These are phyloP conservation scores for Beauveria caledonica DNA, from an alignment of 2,329 filamentous ascomycete genomes.

Conservation along the genomic window DNA sequence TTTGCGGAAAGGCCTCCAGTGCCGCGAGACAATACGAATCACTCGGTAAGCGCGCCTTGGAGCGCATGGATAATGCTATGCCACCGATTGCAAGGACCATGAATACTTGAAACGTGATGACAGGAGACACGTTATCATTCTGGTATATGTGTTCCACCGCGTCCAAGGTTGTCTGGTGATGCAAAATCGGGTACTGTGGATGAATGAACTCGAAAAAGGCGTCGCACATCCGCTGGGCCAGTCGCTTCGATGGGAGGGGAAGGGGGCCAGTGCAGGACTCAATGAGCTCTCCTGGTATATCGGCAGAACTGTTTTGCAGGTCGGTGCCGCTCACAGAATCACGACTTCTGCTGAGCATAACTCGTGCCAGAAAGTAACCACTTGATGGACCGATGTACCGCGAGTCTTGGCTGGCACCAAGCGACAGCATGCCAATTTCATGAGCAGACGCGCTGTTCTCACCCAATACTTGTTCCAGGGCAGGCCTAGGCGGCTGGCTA, in stretches of 20 bases:
- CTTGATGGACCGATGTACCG: conserved; percentile 49
- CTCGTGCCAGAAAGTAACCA: conserved; percentile 43
- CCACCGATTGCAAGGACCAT: conserved; percentile 46
- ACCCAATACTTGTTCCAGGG: conserved; percentile 10
- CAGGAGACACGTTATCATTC: conserved; percentile 19
- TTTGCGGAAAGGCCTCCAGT: conserved; percentile 35
- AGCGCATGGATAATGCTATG: conserved; percentile 34
- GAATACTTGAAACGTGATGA: conserved; percentile 37
- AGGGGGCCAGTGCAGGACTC: conserved; percentile 26
- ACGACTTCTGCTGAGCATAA: conserved; percentile 32
- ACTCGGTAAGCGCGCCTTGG: conserved; percentile 34
- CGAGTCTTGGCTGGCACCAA: conserved; percentile 38
- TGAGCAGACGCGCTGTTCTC: conserved; percentile 29
- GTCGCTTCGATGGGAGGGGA: conserved; percentile 22
- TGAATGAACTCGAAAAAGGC: conserved; percentile 43
- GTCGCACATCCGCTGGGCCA: conserved; percentile 32
- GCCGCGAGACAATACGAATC: conserved; percentile 43
- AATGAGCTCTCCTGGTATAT: conserved; percentile 22
- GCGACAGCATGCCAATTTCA: conserved; percentile 44
- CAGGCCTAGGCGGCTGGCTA: not conserved
- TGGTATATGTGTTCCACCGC: conserved; percentile 30
- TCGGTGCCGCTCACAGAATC: not conserved
- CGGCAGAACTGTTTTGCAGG: not conserved
- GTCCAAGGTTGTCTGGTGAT: conserved; percentile 34
- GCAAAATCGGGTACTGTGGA: conserved; percentile 40